Conservation (phyloP, 2,329 filamentous ascomycete species). For the Macrophomina tecta region DNA sequence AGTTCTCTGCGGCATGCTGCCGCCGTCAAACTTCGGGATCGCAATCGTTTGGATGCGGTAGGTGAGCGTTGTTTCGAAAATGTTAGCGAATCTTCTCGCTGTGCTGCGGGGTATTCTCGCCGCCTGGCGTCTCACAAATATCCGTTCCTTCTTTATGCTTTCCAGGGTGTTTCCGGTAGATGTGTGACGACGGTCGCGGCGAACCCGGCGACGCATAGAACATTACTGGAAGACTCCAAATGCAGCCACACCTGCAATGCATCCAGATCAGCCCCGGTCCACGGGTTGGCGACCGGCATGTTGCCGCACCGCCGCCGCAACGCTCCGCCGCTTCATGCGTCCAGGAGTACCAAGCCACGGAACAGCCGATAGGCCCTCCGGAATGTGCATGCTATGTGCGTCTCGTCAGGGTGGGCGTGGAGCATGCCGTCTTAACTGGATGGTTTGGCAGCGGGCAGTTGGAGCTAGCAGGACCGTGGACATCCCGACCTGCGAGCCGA, state of each 20-base stretch:
- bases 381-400: background rate
- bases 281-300: background rate
- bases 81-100: background rate
- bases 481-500: background rate
- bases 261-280: background rate
- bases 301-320: background rate
- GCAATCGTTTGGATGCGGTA: background rate
- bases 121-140: background rate
- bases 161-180: background rate
- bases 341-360: background rate
- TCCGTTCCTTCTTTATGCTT: background rate
- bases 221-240: background rate
- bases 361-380: background rate
- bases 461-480: background rate
- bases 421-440: background rate
- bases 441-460: background rate
- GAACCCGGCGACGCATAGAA: background rate
- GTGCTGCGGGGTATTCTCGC: background rate
- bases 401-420: too few relatives aligned
- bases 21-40: too few relatives aligned
- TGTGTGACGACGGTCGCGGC: background rate
- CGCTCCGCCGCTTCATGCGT: background rate
- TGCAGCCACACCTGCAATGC: conserved; percentile 3
- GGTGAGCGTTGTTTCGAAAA: background rate
- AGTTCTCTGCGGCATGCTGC: too few relatives aligned